Percentiles rank a stretch among this genome's conserved stretches.
phyloP scores from a whole-genome alignment of 768 basidiomycete species.

The Mycena galopus region DNA sequence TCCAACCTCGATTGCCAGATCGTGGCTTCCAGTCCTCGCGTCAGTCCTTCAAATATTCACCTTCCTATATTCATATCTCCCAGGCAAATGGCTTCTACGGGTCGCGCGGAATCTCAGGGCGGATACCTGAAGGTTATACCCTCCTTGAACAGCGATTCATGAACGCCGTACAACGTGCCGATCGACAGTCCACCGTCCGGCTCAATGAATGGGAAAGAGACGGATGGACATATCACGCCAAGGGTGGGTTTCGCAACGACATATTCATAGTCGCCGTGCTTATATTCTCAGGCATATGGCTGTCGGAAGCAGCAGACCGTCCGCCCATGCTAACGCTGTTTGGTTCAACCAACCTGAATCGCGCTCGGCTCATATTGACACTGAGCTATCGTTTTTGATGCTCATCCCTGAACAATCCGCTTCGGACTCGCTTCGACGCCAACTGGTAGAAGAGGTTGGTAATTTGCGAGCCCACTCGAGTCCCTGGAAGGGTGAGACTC shows the following conservation, averaged over 20 bases:
- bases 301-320: slow-evolving; percentile 68
- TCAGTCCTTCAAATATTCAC: slow-evolving; percentile 54
- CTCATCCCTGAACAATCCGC: slow-evolving; percentile 58
- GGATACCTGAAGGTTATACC: slow-evolving; percentile 97
- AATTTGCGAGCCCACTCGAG: slow-evolving; percentile 62
- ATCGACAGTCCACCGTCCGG: slow-evolving; percentile 67
- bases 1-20: slow-evolving; percentile 75
- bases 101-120: slow-evolving; percentile 89
- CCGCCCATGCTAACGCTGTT: slow-evolving; percentile 84
- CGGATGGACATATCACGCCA: slow-evolving; percentile 99
- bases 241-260: slow-evolving; percentile 68
- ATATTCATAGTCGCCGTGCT: slow-evolving; percentile 4
- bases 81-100: slow-evolving; percentile 97
- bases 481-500: slow-evolving; percentile 71
- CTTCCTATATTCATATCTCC: neutral
- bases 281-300: slow-evolving; percentile 78
- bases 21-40: slow-evolving; percentile 90
- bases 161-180: slow-evolving; percentile 66
- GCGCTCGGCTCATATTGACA: slow-evolving; percentile 90
- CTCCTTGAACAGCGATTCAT: slow-evolving; percentile 89
- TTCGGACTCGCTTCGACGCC: slow-evolving; percentile 52
- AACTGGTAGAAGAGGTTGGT: slow-evolving; percentile 67
- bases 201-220: slow-evolving; percentile 89
- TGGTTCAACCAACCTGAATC: slow-evolving; percentile 97
- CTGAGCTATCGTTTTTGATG: slow-evolving; percentile 91